Conservation (phyloP, 352 stramenopile species). For the Phytophthora vignae region DNA sequence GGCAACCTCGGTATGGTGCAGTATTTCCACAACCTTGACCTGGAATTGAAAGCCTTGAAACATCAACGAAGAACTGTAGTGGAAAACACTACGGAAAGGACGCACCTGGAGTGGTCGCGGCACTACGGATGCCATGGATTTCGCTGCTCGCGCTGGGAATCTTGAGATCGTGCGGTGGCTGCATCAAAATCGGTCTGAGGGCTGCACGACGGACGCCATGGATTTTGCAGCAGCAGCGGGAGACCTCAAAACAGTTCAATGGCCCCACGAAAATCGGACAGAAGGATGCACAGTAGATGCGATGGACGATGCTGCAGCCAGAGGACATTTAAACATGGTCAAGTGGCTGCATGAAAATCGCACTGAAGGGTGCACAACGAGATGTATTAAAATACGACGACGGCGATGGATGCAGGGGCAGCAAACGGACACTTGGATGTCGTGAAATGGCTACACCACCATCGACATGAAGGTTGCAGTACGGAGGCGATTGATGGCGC, state of each 20-base stretch:
- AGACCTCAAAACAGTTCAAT: neutral
- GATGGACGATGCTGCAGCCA: neutral
- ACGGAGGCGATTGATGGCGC: neutral
- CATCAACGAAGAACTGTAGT: too few species aligned
- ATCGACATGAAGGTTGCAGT: too few species aligned
- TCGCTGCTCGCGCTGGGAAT: neutral
- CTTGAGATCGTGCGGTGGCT: slow-evolving; percentile 5
- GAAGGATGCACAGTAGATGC: neutral
- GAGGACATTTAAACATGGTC: neutral
- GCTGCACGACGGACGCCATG: neutral
- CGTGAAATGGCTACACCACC: too few species aligned
- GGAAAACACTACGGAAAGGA: too few species aligned
- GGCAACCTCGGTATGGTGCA: too few species aligned
- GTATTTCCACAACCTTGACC: too few species aligned
- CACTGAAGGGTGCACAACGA: neutral
- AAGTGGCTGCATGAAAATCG: neutral
- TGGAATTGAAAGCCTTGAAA: too few species aligned
- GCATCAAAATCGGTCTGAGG: neutral
- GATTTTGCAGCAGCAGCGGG: neutral
- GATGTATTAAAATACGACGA: too few species aligned
- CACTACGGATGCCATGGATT: neutral
- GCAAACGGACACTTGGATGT: too few species aligned
- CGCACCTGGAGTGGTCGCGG: too few species aligned
- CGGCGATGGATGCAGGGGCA: too few species aligned
- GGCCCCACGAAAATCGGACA: neutral